Base-by-base conservation (phyloP, 257 asterid species). In the Gentiana macrophylla region DNA sequence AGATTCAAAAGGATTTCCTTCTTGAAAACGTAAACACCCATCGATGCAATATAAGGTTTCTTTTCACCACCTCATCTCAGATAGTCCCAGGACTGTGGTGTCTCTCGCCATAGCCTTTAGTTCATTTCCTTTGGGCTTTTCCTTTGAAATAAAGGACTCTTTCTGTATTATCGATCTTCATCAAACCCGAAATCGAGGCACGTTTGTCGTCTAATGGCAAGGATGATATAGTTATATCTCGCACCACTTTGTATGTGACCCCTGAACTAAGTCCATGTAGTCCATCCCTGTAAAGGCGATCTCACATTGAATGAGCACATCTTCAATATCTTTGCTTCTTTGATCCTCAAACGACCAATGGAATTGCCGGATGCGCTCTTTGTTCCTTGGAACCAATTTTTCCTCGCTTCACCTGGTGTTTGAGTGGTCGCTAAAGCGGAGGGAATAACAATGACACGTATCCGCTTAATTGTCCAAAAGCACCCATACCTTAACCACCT, bases 21-120 rank as follows among this genome's bases (percentile, higher is more conserved):
- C n/a, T n/a, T n/a, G n/a, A n/a, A n/a, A n/a, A 91, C 93, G 51
- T 91, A 91, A 49, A 91, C 94, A 66, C 98, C 98, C 98, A 91
- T 91, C 6, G 98, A 91, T 66, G 98, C 98, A 67, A 91, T 87
- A 54, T 80, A 91, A 67, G 98, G 96, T 67, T 87, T 91, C 86
- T 83, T 72, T 55, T 73, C 68, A 52, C n/a, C n/a, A 96, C 98
- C 71, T 91, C 98, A 1, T 83, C 96, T 66, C 44, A 6, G 98
- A 79, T 38, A 91, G 83, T 47, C 98, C 96, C 57, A 91, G 63
- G 50, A 87, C 85, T n/a, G 92, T 67, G 37, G 98, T 91, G 76
- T 91, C 96, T 12, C 82, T 94, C 50, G 92, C 94, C 98, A 86
- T 87, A 60, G 90, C 80, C 72, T 87, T 91, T 81, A 91, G 74